Evolutionary conservation across 768 basidiomycete species (phyloP), one percentile per base, ranked within the genome.

Genomic region (Termitomyces eurrhizus): DNA sequence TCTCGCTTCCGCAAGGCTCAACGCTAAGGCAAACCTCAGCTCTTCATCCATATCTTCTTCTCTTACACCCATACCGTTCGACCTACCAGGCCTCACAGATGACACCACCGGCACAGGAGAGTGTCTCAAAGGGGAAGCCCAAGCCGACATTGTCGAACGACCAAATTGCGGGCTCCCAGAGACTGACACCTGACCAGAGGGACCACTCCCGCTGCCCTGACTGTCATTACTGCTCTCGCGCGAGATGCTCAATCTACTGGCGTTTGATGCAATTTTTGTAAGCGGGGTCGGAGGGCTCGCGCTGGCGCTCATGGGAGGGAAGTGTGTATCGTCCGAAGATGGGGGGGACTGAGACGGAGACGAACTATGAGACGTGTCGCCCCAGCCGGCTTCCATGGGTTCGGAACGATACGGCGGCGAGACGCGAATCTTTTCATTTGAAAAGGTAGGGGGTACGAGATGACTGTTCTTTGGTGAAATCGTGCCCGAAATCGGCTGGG

Each of bases 1-100:
- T 56, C 67, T 72, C n/a, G 84, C 86, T 66, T 91, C 90, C 1
- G 81, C 86, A 29, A 91, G 77, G 68, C 90, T 91, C 70, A 91
- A 68, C 71, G 87, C 85, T 13, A 91, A 79, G 12, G 84, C 89
- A 63, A 84, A 80, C 52, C 72, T 77, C 69, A 91, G 65, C 64
- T 90, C 88, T 16, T 82, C 86, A 60, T 91, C 88, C 65, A 84
- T 78, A 16, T 80, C 78, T 11, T 77, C 78, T 0, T 52, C 62
- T 33, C 57, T 57, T 44, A 33, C 32, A 59, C 55, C 67, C 3
- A 12, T 12, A 12, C 29, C 54, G 13, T 59, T 4, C 56, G 60
- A 45, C 66, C 61, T 46, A 67, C 56, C 33, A 54, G 36, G 63
- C 59, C 58, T 55, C 46, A 33, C 60, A 36, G 59, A 59, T 39